Conservation (phyloP, 1,139 yeast genomes). For the Yamadazyma diospyri region DNA sequence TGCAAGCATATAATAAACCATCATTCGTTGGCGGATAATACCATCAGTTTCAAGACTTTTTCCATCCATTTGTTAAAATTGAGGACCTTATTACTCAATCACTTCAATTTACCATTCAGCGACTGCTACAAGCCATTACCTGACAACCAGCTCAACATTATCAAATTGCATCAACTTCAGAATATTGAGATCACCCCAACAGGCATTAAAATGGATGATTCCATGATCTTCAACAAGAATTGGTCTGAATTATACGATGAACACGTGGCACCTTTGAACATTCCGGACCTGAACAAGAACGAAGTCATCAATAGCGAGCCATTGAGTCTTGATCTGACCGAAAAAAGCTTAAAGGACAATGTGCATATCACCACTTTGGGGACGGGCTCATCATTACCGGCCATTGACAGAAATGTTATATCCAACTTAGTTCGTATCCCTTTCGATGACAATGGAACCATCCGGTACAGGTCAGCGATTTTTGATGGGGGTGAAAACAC, state of each 20-base stretch:
- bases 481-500: constrained; percentile 96
- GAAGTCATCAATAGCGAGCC: constrained; percentile 19
- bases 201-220: constrained; percentile 19
- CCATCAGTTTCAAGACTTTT: constrained; percentile 55
- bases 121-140: constrained; percentile 18
- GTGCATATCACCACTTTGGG: constrained; percentile 81
- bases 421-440: constrained; percentile 77
- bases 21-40: constrained; percentile 56
- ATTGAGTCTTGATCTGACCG: constrained; percentile 18
- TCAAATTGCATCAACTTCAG: constrained; percentile 33
- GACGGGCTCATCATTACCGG: constrained; percentile 92
- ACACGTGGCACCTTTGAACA: constrained; percentile 32
- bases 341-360: constrained; percentile 37
- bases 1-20: constrained; percentile 72
- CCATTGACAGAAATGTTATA: constrained; percentile 78
- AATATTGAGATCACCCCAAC: constrained; percentile 24
- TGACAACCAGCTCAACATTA: constrained; percentile 13
- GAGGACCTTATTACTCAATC: constrained; percentile 49
- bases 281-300: constrained; percentile 14
- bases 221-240: constrained; percentile 19
- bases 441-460: constrained; percentile 23
- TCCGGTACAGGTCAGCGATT: constrained; percentile 45
- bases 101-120: constrained; percentile 49
- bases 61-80: constrained; percentile 54
- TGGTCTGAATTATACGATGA: constrained; percentile 46